Conservation (phyloP, 176 grass and related monocot species). For the Neostapfia colusana region DNA sequence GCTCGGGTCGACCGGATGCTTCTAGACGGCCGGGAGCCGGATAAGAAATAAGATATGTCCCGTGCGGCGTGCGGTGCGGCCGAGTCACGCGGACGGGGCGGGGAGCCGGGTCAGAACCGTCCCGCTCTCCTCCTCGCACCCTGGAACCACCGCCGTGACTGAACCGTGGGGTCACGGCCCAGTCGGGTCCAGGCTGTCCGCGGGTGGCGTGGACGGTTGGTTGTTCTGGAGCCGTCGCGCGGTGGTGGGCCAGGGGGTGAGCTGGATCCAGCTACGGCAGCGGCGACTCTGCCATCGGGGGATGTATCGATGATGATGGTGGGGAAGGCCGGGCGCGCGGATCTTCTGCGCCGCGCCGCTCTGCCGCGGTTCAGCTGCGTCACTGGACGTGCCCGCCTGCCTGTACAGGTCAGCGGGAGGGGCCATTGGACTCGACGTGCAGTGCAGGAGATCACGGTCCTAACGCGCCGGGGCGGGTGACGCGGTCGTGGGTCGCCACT, state of each 20-base stretch:
- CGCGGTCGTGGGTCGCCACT: neutral
- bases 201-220: accelerated
- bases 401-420: no score
- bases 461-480: neutral
- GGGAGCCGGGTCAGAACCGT: slow-evolving; percentile 20
- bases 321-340: neutral
- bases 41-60: neutral
- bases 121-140: neutral
- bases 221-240: neutral
- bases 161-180: accelerated
- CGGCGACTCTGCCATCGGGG: neutral
- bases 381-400: no score
- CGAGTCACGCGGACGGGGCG: neutral
- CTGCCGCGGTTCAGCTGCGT: neutral
- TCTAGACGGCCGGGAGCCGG: slow-evolving; percentile 1
- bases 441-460: neutral
- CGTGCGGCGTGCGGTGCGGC: slow-evolving; percentile 7
- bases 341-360: neutral
- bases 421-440: neutral
- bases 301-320: neutral
- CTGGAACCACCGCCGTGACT: neutral
- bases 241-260: slow-evolving; percentile 1
- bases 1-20: neutral
- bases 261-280: slow-evolving; percentile 39
- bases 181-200: accelerated